phyloP scores from a whole-genome alignment of 2,329 filamentous ascomycete species.

The Onygena corvina region DNA sequence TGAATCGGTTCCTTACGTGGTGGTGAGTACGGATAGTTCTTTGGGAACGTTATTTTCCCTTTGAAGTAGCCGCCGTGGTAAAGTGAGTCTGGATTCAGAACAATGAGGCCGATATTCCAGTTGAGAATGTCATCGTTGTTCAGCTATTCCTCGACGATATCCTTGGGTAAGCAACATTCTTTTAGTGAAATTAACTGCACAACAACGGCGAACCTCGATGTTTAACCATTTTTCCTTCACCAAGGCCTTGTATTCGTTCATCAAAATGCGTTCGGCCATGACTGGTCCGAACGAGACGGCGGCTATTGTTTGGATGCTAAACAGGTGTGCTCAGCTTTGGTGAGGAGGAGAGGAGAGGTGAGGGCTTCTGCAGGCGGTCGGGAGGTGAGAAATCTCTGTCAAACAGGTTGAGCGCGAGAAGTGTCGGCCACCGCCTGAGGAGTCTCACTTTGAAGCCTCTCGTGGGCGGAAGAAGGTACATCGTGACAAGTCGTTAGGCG shows the following conservation, averaged over 20 bases:
- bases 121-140: slow-evolving; percentile 72
- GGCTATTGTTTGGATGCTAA: not conserved
- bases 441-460: too few species aligned
- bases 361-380: too few species aligned
- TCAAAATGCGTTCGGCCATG: slow-evolving; percentile 65
- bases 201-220: slow-evolving; percentile 54
- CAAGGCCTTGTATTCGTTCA: slow-evolving; percentile 75
- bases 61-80: slow-evolving; percentile 92
- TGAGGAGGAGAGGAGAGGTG: not conserved
- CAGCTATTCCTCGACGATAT: slow-evolving; percentile 40
- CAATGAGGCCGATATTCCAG: slow-evolving; percentile 81
- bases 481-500: too few species aligned
- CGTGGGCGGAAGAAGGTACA: too few species aligned
- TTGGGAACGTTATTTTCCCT: slow-evolving; percentile 75
- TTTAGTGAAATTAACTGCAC: not conserved
- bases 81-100: slow-evolving; percentile 79
- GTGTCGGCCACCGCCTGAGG: too few species aligned
- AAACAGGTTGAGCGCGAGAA: too few species aligned
- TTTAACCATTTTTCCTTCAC: slow-evolving; percentile 88
- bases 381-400: too few species aligned
- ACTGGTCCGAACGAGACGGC: slow-evolving; percentile 7
- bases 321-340: not conserved
- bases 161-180: not conserved
- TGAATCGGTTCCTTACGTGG: slow-evolving; percentile 41
- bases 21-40: slow-evolving; percentile 80